phyloP scores from a whole-genome alignment of 2,329 filamentous ascomycete species.

The Hymenoscyphus fructigenus region DNA sequence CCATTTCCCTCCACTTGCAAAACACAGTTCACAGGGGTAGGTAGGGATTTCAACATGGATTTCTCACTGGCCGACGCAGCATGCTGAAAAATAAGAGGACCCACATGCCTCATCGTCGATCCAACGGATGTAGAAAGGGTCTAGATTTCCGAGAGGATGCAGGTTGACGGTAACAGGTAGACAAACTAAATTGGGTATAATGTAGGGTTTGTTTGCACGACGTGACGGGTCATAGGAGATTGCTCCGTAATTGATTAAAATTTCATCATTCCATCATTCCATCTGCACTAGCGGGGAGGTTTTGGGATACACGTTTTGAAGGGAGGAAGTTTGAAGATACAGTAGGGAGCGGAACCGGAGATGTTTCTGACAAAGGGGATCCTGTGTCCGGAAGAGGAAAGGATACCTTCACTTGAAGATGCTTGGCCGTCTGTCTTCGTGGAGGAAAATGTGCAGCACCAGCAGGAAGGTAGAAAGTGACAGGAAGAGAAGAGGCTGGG shows the following conservation, averaged over 20 bases:
- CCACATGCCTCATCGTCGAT: constrained; percentile 1
- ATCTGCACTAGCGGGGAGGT: not conserved
- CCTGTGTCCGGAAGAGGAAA: too few species aligned
- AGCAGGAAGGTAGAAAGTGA: not conserved
- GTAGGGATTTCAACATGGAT: too few species aligned
- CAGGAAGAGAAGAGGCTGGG: not conserved
- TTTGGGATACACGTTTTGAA: not conserved
- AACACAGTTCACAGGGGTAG: too few species aligned
- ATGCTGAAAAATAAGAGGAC: not conserved
- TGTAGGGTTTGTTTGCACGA: not conserved
- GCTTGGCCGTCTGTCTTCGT: too few species aligned
- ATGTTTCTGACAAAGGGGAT: too few species aligned
- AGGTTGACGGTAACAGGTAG: not conserved
- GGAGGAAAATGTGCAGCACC: too few species aligned
- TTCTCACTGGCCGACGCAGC: too few species aligned
- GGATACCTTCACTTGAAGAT: too few species aligned
- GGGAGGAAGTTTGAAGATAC: too few species aligned
- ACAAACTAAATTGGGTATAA: not conserved
- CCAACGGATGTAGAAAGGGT: not conserved
- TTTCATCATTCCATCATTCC: not conserved
- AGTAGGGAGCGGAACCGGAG: too few species aligned
- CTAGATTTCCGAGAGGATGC: not conserved
- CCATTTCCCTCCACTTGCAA: too few species aligned
- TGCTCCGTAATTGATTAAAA: not conserved
- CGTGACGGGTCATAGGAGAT: not conserved